Evolutionary conservation across 192 early-diverging fungal genomes (phyloP).

Genomic region (Coemansia sp.): DNA sequence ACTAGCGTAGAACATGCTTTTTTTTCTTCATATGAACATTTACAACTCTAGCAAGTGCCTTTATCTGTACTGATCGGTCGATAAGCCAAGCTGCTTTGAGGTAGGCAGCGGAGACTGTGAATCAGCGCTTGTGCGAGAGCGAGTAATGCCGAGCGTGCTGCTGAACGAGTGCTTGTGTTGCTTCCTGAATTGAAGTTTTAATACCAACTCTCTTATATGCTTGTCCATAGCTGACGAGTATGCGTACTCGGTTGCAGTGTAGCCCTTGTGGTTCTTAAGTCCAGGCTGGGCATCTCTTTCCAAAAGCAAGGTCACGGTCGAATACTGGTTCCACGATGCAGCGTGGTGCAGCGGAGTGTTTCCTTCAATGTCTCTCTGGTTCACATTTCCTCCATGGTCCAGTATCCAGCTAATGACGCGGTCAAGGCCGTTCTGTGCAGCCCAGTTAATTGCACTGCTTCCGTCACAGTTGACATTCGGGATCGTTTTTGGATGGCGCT

Average conservation of each 20-base stretch:
- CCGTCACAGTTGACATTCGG: constrained; percentile 47
- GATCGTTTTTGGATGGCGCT: constrained; percentile 46
- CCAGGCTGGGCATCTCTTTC: constrained; percentile 37
- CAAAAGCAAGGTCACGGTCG: constrained; percentile 31
- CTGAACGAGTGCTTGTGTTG: constrained; percentile 27
- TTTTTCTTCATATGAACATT: neutral
- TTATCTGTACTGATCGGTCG: constrained; percentile 20
- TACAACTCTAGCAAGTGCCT: neutral
- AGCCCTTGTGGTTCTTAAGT: constrained; percentile 52
- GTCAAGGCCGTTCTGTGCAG: constrained; percentile 47
- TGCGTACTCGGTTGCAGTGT: constrained; percentile 47
- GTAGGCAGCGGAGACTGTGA: constrained; percentile 7
- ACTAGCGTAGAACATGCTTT: too few relatives aligned
- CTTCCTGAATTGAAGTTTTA: constrained; percentile 32
- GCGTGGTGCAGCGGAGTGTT: constrained; percentile 52
- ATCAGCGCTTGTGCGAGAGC: constrained; percentile 26
- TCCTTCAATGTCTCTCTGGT: constrained; percentile 52
- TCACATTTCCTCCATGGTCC: constrained; percentile 48
- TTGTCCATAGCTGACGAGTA: constrained; percentile 48
- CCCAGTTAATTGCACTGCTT: constrained; percentile 45
- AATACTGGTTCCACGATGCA: constrained; percentile 48
- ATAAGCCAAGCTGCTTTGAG: constrained; percentile 14
- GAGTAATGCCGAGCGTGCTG: constrained; percentile 17
- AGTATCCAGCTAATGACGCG: constrained; percentile 44
- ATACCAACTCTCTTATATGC: constrained; percentile 27